Evolutionary conservation across 148 eudicot genomes (phyloP).

Genomic region (Dianthus caryophyllus): DNA sequence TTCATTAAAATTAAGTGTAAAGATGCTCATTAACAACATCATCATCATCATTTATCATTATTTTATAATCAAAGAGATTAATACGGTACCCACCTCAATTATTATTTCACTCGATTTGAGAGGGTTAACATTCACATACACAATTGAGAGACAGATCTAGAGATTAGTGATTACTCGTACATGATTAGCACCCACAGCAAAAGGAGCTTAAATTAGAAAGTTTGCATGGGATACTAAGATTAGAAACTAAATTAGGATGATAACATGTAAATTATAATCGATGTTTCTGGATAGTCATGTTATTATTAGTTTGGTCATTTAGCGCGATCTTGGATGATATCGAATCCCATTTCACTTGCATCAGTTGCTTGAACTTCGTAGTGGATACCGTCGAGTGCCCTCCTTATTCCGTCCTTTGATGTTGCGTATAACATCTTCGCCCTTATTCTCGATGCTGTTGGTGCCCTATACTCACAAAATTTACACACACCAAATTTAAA

Average conservation of each 20-base stretch:
- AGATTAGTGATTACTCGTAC: conserved; percentile 1
- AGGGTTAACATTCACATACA: conserved; percentile 19
- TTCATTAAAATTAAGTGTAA: too few species aligned
- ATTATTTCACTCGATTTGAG: conserved; percentile 22
- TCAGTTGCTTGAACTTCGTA: conserved; percentile 94
- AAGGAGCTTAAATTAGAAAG: not conserved
- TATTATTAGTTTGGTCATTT: conserved; percentile 25
- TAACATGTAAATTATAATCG: not conserved
- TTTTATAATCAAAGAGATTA: conserved; percentile 13
- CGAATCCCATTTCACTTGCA: conserved; percentile 91
- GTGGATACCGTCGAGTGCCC: conserved; percentile 81
- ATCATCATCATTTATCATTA: too few species aligned
- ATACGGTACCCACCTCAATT: conserved; percentile 20
- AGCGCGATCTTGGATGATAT: conserved; percentile 75
- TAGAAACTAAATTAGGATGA: conserved; percentile 8
- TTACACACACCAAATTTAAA: not conserved
- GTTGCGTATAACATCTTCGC: conserved; percentile 91
- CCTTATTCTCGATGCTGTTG: conserved; percentile 80
- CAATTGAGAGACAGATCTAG: not conserved
- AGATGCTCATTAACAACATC: not conserved
- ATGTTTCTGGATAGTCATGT: not conserved
- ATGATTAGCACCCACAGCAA: conserved; percentile 9
- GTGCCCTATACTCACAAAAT: conserved; percentile 56
- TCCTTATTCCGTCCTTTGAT: conserved; percentile 82
- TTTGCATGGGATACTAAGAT: not conserved